Conservation (phyloP, 2,329 filamentous ascomycete species). For the Diaporthe citrichinensis region DNA sequence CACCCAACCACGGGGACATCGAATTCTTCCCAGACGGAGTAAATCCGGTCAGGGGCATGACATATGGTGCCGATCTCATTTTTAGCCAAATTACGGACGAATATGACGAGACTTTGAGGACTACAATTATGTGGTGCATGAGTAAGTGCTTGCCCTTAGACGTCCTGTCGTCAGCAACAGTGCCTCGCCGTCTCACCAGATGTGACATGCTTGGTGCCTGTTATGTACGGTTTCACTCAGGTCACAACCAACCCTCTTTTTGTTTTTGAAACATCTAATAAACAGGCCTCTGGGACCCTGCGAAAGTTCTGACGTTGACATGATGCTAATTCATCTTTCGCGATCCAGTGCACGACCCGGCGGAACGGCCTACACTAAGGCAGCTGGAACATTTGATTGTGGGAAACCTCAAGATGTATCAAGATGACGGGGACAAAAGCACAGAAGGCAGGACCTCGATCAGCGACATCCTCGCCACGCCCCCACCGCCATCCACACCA, state of each 20-base stretch:
- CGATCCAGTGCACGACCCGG: constrained; percentile 1
- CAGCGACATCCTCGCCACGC: background rate
- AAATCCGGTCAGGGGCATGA: background rate
- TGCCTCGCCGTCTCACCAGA: background rate
- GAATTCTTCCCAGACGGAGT: background rate
- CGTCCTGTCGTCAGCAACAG: no score
- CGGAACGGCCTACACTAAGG: background rate
- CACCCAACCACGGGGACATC: background rate
- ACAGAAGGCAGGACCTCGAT: background rate
- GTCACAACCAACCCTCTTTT: rapidly evolving
- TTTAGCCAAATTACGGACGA: background rate
- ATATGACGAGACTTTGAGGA: background rate
- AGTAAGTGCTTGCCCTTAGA: background rate
- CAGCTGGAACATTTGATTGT: background rate
- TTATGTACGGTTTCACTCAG: no score
- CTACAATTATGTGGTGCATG: constrained; percentile 5
- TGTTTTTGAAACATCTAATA: background rate
- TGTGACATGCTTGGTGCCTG: background rate
- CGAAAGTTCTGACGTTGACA: background rate
- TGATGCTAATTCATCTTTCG: background rate
- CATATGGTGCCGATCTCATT: background rate
- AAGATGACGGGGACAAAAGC: background rate
- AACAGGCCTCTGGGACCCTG: no score
- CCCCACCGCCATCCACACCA: background rate
- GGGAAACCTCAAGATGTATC: background rate